Base-by-base conservation (phyloP, 306 rosid species). In the Cucurbita maxima region DNA sequence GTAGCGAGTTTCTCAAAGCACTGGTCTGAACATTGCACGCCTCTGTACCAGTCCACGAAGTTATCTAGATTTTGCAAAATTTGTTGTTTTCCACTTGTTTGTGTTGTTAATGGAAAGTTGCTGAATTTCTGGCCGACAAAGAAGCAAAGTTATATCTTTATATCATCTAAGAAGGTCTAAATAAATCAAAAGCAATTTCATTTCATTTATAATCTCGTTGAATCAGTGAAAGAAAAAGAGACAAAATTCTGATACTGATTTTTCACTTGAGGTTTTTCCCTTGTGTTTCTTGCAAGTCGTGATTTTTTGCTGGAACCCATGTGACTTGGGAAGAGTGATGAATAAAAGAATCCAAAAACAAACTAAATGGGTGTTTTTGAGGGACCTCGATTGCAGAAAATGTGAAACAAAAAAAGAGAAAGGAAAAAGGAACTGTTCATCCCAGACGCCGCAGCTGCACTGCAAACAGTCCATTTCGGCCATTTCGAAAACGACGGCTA, bases 1-100 rank as follows among this genome's bases (percentile, higher is more conserved):
- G 76, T 12, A 54, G 37, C 7, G 16, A 72, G 63, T 25, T 57
- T 74, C 56, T 79, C 77, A 78, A 76, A 77, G 72, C 79, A 85
- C 79, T 82, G 78, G 92, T 83, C 82, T 83, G 84, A 75, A 30
- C 78, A 54, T 73, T 79, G 86, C 86, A 76, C 68, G 75, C 84
- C 78, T 54, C 36, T 74, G 76, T 58, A 58, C 77, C 68, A 79
- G 11, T 73, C 68, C 55, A 67, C 71, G 50, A 57, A 71, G 45
- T 66, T 68, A 48, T 63, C 54, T 59, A 15, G 79, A 61, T 73
- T 70, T 68, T 55, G 77, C 79, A 34, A 72, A 70, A 20, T 79
- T 45, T 79, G 76, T 76, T 63, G 18, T 71, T 38, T 73, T 78
- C 71, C 64, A 58, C 76, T 75, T 54, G 58, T 55, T 81, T 69